Evolutionary conservation across 495 filamentous ascomycete species (phyloP).

Genomic region (Aspergillus bertholletiae): DNA sequence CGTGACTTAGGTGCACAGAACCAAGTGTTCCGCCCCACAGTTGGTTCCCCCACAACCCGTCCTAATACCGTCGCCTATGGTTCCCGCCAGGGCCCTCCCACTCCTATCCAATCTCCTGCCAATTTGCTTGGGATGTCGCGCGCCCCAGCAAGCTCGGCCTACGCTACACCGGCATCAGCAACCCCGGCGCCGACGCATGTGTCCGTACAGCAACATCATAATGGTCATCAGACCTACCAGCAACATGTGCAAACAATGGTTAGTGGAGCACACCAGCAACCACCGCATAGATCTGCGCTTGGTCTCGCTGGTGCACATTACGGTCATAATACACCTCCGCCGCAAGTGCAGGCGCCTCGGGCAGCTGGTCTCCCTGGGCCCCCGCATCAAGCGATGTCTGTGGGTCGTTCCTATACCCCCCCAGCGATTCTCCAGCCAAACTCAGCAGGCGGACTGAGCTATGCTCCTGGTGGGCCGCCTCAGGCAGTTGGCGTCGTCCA

Average conservation of each 20-base stretch:
- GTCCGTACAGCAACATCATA: conserved; percentile 17
- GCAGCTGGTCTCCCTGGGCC: conserved; percentile 18
- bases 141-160: conserved; percentile 24
- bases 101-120: conserved; percentile 31
- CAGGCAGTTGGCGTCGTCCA: conserved; percentile 26
- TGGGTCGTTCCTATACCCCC: conserved; percentile 41
- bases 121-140: conserved; percentile 33
- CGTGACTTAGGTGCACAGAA: conserved; percentile 32
- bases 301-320: conserved; percentile 32
- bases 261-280: conserved; percentile 34
- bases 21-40: conserved; percentile 26
- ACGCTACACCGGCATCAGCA: conserved; percentile 23
- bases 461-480: conserved; percentile 27
- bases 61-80: conserved; percentile 28
- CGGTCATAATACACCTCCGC: conserved; percentile 36
- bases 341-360: conserved; percentile 27
- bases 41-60: conserved; percentile 34
- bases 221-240: conserved; percentile 31
- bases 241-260: conserved; percentile 44
- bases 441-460: conserved; percentile 28
- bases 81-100: conserved; percentile 31
- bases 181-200: conserved; percentile 23
- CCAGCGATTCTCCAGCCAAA: conserved; percentile 33
- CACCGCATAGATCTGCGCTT: conserved; percentile 30
- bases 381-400: conserved; percentile 26